Conservation (phyloP, 164 flowering plant genomes). For the Tetrastigma voinierianum region DNA sequence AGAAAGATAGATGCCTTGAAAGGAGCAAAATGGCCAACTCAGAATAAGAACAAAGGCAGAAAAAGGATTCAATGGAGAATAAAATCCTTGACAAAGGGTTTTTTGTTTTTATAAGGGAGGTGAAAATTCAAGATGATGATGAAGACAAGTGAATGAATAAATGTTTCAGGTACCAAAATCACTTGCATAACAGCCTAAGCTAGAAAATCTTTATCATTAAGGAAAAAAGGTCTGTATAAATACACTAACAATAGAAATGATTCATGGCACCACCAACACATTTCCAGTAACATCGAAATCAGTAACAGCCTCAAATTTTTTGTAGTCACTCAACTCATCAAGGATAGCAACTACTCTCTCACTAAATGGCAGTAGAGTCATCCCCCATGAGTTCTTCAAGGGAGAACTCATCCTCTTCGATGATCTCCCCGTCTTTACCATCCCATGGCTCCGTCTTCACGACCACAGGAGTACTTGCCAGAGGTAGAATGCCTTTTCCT, state of each 20-base stretch:
- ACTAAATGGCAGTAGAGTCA: constrained; percentile 40
- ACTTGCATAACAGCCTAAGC: not conserved
- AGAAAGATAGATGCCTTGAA: no score
- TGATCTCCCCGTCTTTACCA: constrained; percentile 86
- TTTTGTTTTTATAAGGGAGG: no score
- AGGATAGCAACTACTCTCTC: constrained; percentile 52
- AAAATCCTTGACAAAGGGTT: no score
- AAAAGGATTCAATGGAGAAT: no score
- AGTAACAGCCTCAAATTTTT: not conserved
- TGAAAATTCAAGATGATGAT: no score
- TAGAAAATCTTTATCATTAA: not conserved
- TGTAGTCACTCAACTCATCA: not conserved
- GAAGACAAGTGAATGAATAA: no score
- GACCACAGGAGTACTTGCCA: constrained; percentile 50
- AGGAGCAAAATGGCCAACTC: no score
- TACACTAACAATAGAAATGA: not conserved
- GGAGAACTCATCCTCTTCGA: constrained; percentile 98
- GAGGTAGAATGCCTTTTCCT: constrained; percentile 84
- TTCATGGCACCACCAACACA: not conserved
- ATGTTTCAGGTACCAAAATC: no score
- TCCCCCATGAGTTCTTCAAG: constrained; percentile 97
- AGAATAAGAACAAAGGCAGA: no score
- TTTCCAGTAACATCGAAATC: constrained; percentile 3
- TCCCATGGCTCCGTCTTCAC: constrained; percentile 87
- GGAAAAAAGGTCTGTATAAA: not conserved